A percentile compares a stretch with the other conserved stretches of the same genome.
phyloP scores from a whole-genome alignment of 208 protist genomes.

The Leishmania amazonensis region DNA sequence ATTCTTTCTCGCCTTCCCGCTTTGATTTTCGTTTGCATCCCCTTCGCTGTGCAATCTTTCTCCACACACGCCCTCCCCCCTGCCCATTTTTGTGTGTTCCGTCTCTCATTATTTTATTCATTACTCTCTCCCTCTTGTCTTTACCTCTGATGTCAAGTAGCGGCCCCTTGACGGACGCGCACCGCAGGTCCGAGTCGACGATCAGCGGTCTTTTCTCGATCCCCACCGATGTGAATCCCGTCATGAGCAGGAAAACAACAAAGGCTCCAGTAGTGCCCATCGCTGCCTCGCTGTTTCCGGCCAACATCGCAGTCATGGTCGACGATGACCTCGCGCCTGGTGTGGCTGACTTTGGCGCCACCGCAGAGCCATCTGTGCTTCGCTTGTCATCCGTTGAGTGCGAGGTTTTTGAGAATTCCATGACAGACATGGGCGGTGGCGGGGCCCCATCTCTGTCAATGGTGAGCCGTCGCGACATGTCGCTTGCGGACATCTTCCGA shows the following conservation, averaged over 20 bases:
- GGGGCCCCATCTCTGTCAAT: neutral
- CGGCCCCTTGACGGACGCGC: conserved; percentile 11
- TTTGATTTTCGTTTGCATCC: neutral
- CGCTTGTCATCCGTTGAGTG: neutral
- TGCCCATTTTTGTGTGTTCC: neutral
- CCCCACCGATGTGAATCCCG: neutral
- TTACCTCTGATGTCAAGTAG: conserved; percentile 15
- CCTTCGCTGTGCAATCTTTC: neutral
- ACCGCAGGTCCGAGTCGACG: conserved; percentile 21
- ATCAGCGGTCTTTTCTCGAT: conserved; percentile 9
- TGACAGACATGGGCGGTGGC: neutral
- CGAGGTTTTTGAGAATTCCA: neutral
- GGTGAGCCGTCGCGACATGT: conserved; percentile 26
- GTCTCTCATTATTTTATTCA: conserved; percentile 1
- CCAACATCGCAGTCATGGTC: neutral
- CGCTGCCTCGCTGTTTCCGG: neutral
- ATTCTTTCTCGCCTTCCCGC: conserved; percentile 6
- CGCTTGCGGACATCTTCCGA: conserved; percentile 35
- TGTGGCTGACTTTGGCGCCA: neutral
- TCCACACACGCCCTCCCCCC: conserved; percentile 1
- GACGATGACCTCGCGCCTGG: neutral
- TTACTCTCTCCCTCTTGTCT: neutral
- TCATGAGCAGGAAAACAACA: too few relatives aligned
- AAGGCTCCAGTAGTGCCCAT: neutral
- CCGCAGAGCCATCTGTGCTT: too few relatives aligned